Evolutionary conservation across 352 stramenopile species (phyloP).

Genomic region (Halophytophthora polymorphica): DNA sequence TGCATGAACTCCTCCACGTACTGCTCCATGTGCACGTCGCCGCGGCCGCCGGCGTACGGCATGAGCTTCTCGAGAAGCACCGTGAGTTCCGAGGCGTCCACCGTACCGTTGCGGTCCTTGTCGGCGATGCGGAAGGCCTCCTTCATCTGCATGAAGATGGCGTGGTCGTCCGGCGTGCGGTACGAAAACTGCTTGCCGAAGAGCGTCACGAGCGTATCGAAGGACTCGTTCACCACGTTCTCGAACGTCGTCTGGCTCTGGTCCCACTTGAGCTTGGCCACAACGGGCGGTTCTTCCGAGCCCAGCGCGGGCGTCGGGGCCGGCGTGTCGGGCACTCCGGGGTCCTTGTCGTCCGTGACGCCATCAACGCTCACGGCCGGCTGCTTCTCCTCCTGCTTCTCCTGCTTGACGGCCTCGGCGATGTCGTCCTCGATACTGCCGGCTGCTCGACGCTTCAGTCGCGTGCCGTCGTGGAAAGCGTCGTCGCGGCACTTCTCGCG

Average conservation of each 20-base stretch:
- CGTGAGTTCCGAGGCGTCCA: slow-evolving; percentile 55
- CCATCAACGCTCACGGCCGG: slow-evolving; percentile 11
- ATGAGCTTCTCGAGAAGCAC: slow-evolving; percentile 69
- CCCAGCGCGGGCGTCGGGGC: slow-evolving; percentile 13
- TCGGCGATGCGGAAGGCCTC: slow-evolving; percentile 68
- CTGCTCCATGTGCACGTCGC: slow-evolving; percentile 53
- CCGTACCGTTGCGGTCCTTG: slow-evolving; percentile 52
- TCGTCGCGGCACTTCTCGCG: slow-evolving; percentile 28
- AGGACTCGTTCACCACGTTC: slow-evolving; percentile 35
- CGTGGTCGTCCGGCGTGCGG: slow-evolving; percentile 48
- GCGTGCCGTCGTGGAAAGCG: slow-evolving; percentile 10
- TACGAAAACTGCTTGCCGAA: slow-evolving; percentile 62
- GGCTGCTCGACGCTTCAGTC: slow-evolving; percentile 11
- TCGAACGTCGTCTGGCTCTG: slow-evolving; percentile 37
- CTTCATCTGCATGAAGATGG: slow-evolving; percentile 78
- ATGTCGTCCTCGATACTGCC: slow-evolving; percentile 31
- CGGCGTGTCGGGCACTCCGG: neutral
- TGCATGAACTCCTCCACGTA: slow-evolving; percentile 80
- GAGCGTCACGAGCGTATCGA: slow-evolving; percentile 55
- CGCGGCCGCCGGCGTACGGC: slow-evolving; percentile 40
- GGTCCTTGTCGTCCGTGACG: neutral
- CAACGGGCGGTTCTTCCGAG: slow-evolving; percentile 11
- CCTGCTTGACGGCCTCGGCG: slow-evolving; percentile 22
- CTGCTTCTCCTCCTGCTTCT: slow-evolving; percentile 18
- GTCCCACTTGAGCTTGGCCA: slow-evolving; percentile 25